Base-by-base conservation (phyloP, 2,329 filamentous ascomycete species). In the Fonsecaea nubica region DNA sequence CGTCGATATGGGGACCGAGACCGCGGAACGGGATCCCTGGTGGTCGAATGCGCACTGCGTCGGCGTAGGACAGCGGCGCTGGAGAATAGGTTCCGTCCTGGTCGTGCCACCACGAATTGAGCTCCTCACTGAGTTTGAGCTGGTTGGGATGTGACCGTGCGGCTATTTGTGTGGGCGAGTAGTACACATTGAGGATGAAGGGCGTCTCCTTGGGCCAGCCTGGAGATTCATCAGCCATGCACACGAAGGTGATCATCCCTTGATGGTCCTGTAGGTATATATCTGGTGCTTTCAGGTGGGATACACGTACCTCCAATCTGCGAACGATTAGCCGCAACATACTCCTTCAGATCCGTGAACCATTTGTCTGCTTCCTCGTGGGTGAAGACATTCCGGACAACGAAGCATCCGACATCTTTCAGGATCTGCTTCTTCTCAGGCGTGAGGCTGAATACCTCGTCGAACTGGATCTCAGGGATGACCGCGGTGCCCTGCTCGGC, bases 1-100 rank as follows among this genome's bases (percentile, higher is more conserved):
- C 80, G 67, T 82, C 80, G 50, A 82, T 80, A 63, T 82, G 80
- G 30, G 80, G 80, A 1, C 80, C 80, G 0, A 82, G 74, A 6
- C 80, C 79, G 8, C 76, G 75, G 65, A 82, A 82, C 0, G 71
- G 68, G 35, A 78, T 75, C 21, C 76, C 74, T 4, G 79, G 78
- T 3, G 77, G 74, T 9, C 80, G 75, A 63, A 78, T 77, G 13
- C 80, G 78, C 2, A 79, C 68, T 4, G 72, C 78, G 60, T 82
- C 80, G n/a, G 75, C 72, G 66, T 81, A 82, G 1, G 76, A 73
- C 40, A 82, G 66, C 0, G 80, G 80, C 1, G 79, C 78, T 2
- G 76, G 70, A 1, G 72, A 75, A 45, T 61, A 61, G 0, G 72
- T 72, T 6, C 66, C 70, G 3, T 70, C 68, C 6, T 72, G 72